Conservation (phyloP, 2,329 filamentous ascomycete species). For the Fusarium concolor region DNA sequence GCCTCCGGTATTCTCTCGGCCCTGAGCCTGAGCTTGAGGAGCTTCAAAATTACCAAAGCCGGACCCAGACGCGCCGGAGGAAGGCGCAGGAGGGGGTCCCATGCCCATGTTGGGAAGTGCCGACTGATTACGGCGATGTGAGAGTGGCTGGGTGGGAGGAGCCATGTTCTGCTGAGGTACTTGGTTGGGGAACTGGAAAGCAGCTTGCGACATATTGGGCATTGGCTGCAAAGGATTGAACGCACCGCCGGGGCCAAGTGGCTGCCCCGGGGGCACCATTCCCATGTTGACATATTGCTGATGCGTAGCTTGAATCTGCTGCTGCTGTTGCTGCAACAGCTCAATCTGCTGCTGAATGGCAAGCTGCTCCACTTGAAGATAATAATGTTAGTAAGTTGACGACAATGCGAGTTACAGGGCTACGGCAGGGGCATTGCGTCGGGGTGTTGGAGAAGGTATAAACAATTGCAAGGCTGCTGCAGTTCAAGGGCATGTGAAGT, state of each 20-base stretch:
- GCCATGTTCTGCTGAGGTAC: constrained; percentile 81
- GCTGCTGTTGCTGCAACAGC: constrained; percentile 95
- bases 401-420: not conserved
- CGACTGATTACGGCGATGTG: constrained; percentile 98
- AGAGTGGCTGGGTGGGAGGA: constrained; percentile 79
- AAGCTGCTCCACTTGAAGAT: constrained; percentile 86
- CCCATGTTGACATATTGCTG: constrained; percentile 99
- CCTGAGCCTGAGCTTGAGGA: constrained; percentile 53
- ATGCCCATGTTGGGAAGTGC: constrained; percentile 92
- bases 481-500: not conserved
- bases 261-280: constrained; percentile 87
- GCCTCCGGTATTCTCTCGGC: constrained; percentile 56
- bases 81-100: constrained; percentile 89
- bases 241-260: constrained; percentile 73
- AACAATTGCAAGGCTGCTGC: not conserved
- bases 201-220: constrained; percentile 80
- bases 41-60: constrained; percentile 83
- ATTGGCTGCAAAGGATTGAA: constrained; percentile 87
- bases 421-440: not conserved
- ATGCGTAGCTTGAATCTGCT: constrained; percentile 95
- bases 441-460: not conserved
- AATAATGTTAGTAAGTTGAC: constrained; percentile 35
- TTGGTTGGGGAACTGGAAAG: constrained; percentile 90
- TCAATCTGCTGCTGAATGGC: constrained; percentile 99
- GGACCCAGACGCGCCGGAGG: constrained; percentile 85